Percentiles rank a stretch among this genome's conserved stretches.
Evolutionary conservation across 768 basidiomycete species (phyloP).

Genomic region (Filobasidium floriforme): DNA sequence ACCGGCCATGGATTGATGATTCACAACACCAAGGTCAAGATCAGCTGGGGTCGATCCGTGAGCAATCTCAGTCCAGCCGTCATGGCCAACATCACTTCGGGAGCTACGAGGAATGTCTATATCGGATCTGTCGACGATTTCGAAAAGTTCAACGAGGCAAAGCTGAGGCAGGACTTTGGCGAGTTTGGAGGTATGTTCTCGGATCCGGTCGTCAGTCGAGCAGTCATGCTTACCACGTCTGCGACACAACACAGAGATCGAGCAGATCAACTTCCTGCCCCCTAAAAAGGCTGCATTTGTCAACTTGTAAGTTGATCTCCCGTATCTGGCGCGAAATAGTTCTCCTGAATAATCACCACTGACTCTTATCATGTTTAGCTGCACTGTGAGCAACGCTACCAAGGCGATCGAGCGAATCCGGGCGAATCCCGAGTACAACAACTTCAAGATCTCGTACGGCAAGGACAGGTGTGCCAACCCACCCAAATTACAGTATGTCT

Average conservation of each 20-base stretch:
- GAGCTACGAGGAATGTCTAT: constrained; percentile 94
- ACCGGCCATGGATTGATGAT: constrained; percentile 80
- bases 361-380: constrained; percentile 52
- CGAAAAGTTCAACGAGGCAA: constrained; percentile 80
- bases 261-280: constrained; percentile 88
- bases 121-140: constrained; percentile 94
- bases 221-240: background rate
- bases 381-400: constrained; percentile 88
- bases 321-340: background rate
- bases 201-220: too few species aligned
- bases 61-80: constrained; percentile 76
- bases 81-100: constrained; percentile 72
- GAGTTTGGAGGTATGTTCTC: constrained; percentile 60
- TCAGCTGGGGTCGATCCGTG: constrained; percentile 96
- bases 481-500: constrained; percentile 46
- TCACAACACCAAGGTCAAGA: constrained; percentile 87
- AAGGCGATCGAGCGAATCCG: constrained; percentile 97
- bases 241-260: constrained; percentile 58
- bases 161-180: constrained; percentile 83
- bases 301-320: constrained; percentile 37
- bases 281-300: constrained; percentile 78
- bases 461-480: constrained; percentile 94
- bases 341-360: constrained; percentile 12
- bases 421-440: constrained; percentile 74
- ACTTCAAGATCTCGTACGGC: constrained; percentile 84